These are phyloP conservation scores for Platismatia glauca DNA, from an alignment of 495 filamentous ascomycete genomes.

Conservation along the genomic window DNA sequence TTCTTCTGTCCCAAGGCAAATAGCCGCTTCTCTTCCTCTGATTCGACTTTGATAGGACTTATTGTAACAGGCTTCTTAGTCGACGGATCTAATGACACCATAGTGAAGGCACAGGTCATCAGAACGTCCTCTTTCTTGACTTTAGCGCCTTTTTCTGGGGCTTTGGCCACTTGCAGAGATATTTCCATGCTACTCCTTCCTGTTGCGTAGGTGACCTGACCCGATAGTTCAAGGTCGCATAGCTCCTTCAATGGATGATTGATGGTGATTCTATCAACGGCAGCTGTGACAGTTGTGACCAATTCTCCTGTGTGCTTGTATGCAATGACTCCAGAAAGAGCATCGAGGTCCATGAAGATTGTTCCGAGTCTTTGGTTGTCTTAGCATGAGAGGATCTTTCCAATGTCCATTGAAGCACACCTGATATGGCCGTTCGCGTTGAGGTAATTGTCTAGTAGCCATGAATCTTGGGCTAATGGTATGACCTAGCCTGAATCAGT, in stretches of 20 bases:
- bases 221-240: constrained; percentile 71
- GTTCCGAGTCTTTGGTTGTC: constrained; percentile 47
- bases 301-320: constrained; percentile 74
- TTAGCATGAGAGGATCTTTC: constrained; percentile 7
- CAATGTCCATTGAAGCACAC: constrained; percentile 24
- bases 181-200: constrained; percentile 76
- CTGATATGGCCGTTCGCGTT: constrained; percentile 59
- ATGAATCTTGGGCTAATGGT: constrained; percentile 59
- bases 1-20: constrained; percentile 65
- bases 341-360: constrained; percentile 75
- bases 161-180: constrained; percentile 64
- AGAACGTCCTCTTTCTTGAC: constrained; percentile 60
- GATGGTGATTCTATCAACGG: constrained; percentile 71
- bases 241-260: constrained; percentile 65
- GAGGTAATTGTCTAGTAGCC: constrained; percentile 60
- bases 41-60: constrained; percentile 54
- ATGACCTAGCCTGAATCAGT: constrained; percentile 40
- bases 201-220: constrained; percentile 72
- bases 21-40: constrained; percentile 58
- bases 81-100: constrained; percentile 67
- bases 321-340: constrained; percentile 67
- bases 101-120: constrained; percentile 75
- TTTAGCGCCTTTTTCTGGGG: constrained; percentile 43
- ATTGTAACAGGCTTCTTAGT: constrained; percentile 58
- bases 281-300: constrained; percentile 73